Conservation (phyloP, 257 asterid genomes). For the Primulina huaijiensis region DNA sequence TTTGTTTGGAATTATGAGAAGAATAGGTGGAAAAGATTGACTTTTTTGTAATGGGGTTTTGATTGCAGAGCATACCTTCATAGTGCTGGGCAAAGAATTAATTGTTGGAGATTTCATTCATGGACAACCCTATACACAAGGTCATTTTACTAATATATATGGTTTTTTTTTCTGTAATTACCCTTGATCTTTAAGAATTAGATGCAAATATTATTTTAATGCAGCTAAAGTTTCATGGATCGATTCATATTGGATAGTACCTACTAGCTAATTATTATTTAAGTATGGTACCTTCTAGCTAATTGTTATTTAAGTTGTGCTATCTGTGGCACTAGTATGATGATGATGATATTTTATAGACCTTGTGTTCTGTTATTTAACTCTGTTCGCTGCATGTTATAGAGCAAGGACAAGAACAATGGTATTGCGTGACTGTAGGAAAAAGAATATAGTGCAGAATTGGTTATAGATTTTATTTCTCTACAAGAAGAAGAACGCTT, state of each 20-base stretch:
- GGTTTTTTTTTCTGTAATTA: neutral
- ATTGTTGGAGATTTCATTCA: constrained; percentile 61
- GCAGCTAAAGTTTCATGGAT: neutral
- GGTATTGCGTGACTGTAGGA: neutral
- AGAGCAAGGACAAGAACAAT: neutral
- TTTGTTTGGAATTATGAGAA: neutral
- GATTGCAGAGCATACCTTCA: constrained; percentile 85
- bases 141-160: constrained; percentile 28
- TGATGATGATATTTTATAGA: neutral
- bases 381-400: neutral
- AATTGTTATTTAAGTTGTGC: too few relatives aligned
- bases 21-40: neutral
- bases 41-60: constrained; percentile 12
- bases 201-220: neutral
- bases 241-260: neutral
- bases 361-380: neutral
- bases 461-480: neutral
- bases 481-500: neutral
- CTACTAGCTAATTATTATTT: too few relatives aligned
- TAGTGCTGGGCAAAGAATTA: constrained; percentile 72
- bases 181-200: constrained; percentile 10
- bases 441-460: neutral
- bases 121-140: constrained; percentile 78
- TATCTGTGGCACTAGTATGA: neutral
- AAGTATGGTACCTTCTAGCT: too few relatives aligned